A percentile compares a stretch with the other conserved stretches of the same genome.
These are phyloP conservation scores for Emmonsia crescens DNA, from an alignment of 2,329 filamentous ascomycete genomes.

Conservation along the genomic window DNA sequence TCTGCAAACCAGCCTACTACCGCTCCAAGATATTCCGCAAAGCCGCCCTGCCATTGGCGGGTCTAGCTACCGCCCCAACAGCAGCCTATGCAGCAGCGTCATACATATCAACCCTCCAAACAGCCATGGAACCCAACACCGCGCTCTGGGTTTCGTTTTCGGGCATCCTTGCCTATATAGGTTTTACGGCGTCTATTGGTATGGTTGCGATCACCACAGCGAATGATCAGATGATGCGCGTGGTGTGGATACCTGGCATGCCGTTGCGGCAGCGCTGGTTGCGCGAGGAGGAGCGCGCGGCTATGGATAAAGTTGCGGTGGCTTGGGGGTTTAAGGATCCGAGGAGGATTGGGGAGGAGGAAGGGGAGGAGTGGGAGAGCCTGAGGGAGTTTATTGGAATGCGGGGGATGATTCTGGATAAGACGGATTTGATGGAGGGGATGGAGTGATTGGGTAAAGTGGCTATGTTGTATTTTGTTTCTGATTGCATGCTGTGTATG, in stretches of 20 bases:
- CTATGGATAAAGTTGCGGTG: constrained; percentile 72
- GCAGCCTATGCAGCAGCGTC: constrained; percentile 56
- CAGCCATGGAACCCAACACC: constrained; percentile 62
- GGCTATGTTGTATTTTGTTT: background rate
- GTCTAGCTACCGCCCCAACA: constrained; percentile 26
- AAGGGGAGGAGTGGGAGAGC: constrained; percentile 78
- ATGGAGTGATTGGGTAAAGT: constrained; percentile 52
- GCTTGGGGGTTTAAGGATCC: constrained; percentile 86
- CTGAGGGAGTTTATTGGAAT: constrained; percentile 72
- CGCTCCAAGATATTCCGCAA: constrained; percentile 35
- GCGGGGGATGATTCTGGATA: constrained; percentile 82
- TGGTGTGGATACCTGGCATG: constrained; percentile 79
- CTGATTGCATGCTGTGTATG: background rate
- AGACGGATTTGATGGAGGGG: constrained; percentile 80
- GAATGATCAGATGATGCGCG: constrained; percentile 91
- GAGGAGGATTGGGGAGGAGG: constrained; percentile 75
- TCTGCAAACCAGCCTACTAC: constrained; percentile 34
- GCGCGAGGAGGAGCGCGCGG: constrained; percentile 78
- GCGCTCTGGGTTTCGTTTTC: constrained; percentile 71
- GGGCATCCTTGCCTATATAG: constrained; percentile 72
- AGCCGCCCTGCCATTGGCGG: constrained; percentile 30
- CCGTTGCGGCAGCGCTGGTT: constrained; percentile 74
- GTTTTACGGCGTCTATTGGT: constrained; percentile 70
- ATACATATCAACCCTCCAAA: constrained; percentile 55
- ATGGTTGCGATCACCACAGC: constrained; percentile 73